Conservation (phyloP, 1,284 basidiomycete species). For the Kalmanozyma brasiliensis region DNA sequence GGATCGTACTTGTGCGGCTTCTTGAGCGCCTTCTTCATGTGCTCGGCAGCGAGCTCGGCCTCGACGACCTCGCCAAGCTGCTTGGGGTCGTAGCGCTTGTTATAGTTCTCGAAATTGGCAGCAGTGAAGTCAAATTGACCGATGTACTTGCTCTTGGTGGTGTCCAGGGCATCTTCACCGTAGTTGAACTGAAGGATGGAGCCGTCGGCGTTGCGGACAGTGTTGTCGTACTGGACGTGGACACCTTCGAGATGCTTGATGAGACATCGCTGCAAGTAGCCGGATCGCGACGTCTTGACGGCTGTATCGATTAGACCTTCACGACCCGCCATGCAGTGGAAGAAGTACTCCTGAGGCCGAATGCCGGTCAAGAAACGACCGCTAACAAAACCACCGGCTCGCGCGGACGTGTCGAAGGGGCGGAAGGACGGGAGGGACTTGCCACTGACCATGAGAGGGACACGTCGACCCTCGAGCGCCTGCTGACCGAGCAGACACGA, state of each 20-base stretch:
- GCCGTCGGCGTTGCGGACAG: slow-evolving; percentile 92
- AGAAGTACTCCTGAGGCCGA: slow-evolving; percentile 99
- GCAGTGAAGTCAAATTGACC: slow-evolving; percentile 93
- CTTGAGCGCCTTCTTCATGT: slow-evolving; percentile 94
- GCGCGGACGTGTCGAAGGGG: slow-evolving; percentile 93
- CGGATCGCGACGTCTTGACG: slow-evolving; percentile 98
- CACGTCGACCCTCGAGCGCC: slow-evolving; percentile 96
- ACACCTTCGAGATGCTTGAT: slow-evolving; percentile 99
- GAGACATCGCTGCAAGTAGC: slow-evolving; percentile 96
- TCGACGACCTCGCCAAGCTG: slow-evolving; percentile 76
- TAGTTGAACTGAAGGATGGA: slow-evolving; percentile 97
- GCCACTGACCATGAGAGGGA: slow-evolving; percentile 98
- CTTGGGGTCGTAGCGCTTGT: slow-evolving; percentile 76
- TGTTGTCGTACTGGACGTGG: slow-evolving; percentile 96
- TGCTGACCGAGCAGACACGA: slow-evolving; percentile 97
- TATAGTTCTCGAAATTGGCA: slow-evolving; percentile 83
- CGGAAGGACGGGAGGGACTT: slow-evolving; percentile 98
- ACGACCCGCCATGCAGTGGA: slow-evolving; percentile 99
- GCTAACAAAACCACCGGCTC: slow-evolving; percentile 99
- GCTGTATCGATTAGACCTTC: slow-evolving; percentile 99
- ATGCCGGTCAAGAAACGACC: slow-evolving; percentile 99
- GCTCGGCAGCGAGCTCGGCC: slow-evolving; percentile 75
- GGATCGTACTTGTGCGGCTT: slow-evolving; percentile 81
- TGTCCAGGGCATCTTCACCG: slow-evolving; percentile 95
- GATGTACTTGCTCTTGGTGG: slow-evolving; percentile 77